Percentiles rank a stretch among this genome's conserved stretches.
Evolutionary conservation across 805 yeast genomes (phyloP).

Genomic region (Candida loeiensis): DNA sequence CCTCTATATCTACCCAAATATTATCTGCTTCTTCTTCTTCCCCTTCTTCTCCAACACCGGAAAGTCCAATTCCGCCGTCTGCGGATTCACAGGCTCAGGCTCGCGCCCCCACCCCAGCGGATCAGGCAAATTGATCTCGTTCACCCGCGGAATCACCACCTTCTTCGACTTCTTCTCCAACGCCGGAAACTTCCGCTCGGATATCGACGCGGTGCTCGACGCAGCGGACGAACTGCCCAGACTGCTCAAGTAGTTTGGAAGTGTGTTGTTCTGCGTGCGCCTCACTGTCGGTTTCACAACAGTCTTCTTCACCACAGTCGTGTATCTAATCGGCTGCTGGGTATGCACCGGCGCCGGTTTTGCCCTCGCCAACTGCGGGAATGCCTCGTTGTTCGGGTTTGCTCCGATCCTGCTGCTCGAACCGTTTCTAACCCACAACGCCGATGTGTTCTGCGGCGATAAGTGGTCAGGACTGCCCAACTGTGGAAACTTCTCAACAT

Average conservation of each 20-base stretch:
- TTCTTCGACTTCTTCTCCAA: constrained; percentile 37
- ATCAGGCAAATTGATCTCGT: constrained; percentile 33
- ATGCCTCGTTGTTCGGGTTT: constrained; percentile 20
- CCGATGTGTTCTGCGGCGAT: constrained; percentile 9
- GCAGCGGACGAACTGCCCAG: constrained; percentile 10
- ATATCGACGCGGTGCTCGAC: constrained; percentile 16
- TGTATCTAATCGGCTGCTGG: constrained; percentile 32
- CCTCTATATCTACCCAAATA: constrained; percentile 1
- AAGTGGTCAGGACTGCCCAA: constrained; percentile 27
- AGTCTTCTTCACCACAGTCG: constrained; percentile 26
- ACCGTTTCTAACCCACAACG: constrained; percentile 13
- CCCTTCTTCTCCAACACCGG: constrained; percentile 11
- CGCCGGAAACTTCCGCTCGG: constrained; percentile 46
- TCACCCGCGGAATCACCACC: constrained; percentile 54
- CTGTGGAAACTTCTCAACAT: constrained; percentile 48
- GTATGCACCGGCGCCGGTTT: constrained; percentile 13
- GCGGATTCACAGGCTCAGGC: constrained; percentile 2
- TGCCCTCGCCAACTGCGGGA: constrained; percentile 31
- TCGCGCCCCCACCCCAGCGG: constrained; percentile 27
- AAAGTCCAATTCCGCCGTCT: constrained; percentile 5
- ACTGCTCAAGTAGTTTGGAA: constrained; percentile 32
- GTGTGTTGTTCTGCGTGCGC: constrained; percentile 17
- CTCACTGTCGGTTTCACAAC: constrained; percentile 12
- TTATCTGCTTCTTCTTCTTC: constrained; percentile 14
- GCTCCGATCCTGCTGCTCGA: constrained; percentile 10